Evolutionary conservation across 1,139 yeast species (phyloP).

Genomic region (Scheffersomyces titani): DNA sequence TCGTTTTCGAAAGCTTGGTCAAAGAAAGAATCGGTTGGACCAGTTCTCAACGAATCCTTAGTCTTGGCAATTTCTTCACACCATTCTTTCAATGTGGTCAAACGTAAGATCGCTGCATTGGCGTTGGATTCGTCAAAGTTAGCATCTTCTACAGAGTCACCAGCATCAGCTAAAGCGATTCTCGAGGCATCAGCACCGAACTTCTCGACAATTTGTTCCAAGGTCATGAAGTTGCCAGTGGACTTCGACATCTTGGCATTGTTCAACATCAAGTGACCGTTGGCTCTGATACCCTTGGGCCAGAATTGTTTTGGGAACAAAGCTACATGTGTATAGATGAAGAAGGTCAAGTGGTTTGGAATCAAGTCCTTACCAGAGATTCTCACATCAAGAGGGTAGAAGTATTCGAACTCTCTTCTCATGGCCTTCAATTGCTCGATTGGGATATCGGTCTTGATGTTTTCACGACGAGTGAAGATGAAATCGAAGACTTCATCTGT

Average conservation of each 20-base stretch:
- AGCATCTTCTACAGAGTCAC: conserved; percentile 97
- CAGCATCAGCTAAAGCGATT: conserved; percentile 98
- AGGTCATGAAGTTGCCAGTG: conserved; percentile 95
- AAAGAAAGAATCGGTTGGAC: conserved; percentile 66
- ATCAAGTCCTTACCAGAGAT: conserved; percentile 96
- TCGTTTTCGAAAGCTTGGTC: conserved; percentile 93
- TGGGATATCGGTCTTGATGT: conserved; percentile 62
- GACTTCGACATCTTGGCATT: conserved; percentile 98
- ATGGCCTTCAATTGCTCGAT: conserved; percentile 64
- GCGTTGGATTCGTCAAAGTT: conserved; percentile 97
- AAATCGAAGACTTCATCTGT: conserved; percentile 94
- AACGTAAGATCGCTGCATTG: conserved; percentile 94
- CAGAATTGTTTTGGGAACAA: conserved; percentile 86
- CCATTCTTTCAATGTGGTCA: conserved; percentile 94
- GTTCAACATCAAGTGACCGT: conserved; percentile 93
- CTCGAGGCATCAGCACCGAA: conserved; percentile 98
- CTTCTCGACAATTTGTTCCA: conserved; percentile 79
- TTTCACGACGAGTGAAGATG: conserved; percentile 75
- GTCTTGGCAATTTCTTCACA: conserved; percentile 69
- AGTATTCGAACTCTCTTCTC: conserved; percentile 94
- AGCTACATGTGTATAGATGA: conserved; percentile 90
- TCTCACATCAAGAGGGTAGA: conserved; percentile 89
- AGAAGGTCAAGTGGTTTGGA: conserved; percentile 96
- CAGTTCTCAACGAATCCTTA: conserved; percentile 64
- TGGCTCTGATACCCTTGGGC: conserved; percentile 94